These are phyloP conservation scores for Corymbia maculata DNA, from an alignment of 345 rosid genomes.

Conservation along the genomic window DNA sequence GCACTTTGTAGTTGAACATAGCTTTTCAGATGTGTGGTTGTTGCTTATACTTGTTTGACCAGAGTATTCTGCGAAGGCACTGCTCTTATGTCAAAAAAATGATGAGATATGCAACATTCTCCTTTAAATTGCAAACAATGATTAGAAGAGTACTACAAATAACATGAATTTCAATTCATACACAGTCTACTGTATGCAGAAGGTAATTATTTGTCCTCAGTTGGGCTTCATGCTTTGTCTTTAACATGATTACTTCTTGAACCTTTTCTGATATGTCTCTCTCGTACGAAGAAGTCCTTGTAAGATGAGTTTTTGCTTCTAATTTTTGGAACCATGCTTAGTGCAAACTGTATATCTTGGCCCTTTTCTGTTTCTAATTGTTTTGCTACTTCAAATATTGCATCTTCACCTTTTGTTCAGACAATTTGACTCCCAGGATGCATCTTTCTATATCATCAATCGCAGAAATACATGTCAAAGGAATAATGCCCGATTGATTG, in stretches of 20 bases:
- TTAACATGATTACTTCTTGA: background rate
- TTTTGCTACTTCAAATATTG: rapidly evolving
- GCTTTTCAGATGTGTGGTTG: background rate
- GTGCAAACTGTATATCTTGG: background rate
- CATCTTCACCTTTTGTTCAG: background rate
- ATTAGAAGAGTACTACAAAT: background rate
- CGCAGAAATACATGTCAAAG: background rate
- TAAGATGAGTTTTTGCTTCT: background rate
- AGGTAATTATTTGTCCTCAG: background rate
- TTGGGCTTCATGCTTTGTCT: background rate
- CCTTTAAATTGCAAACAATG: background rate
- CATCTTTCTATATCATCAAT: background rate
- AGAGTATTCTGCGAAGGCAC: background rate
- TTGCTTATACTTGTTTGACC: background rate
- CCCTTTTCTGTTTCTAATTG: background rate
- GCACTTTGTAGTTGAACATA: background rate
- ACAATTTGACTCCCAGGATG: background rate
- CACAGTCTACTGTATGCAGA: background rate
- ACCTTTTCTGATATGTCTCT: background rate
- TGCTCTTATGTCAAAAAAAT: background rate
- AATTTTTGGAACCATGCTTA: background rate
- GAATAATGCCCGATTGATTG: background rate
- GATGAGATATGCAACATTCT: background rate
- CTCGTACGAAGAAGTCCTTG: background rate
- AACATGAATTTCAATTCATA: background rate